Base-by-base conservation (phyloP, 208 protist species). In the Crithidia expoeki region DNA sequence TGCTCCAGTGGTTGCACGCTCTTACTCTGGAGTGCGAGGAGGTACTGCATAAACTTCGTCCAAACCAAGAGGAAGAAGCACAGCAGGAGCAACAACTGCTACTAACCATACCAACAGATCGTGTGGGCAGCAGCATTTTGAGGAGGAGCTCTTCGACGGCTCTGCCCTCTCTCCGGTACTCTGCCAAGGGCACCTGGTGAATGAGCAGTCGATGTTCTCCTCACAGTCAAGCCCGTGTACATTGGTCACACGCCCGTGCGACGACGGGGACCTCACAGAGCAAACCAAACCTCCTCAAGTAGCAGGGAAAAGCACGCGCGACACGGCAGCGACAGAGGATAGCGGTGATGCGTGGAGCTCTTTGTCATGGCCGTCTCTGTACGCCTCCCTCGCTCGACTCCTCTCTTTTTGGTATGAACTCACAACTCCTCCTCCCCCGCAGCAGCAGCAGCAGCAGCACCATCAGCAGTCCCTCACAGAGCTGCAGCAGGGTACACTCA, bases 321-420 rank as follows among this genome's bases (percentile, higher is more conserved):
- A 59, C 62, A 27, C 6, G 21, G 6, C 44, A 21, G 16, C 44
- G 17, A 50, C 44, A 19, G 44, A 33, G 21, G 56, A 30, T 11
- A 32, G 4, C 30, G 33, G 23, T 12, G 12, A 46, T 42, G 32
- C 44, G 57, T 65, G 46, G 49, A 49, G 46, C 11, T n/a, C 30
- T 1, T 21, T 23, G 32, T 6, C 34, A 25, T 68, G 59, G 70
- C 47, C 25, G n/a, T 42, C 44, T 23, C 70, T 75, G 7, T 75
- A 61, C 53, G 70, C 70, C 32, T 53, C 70, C 23, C 42, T 75
- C 11, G 5, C 34, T 16, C 59, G 70, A 7, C 28, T 75, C 9
- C 44, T 68, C 38, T 58, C 70, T 2, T 68, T 62, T 51, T 14
- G 51, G 5, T 6, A 50, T 10, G 58, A 59, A 14, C 36, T 53